These are phyloP conservation scores for Talaromyces wortmannii DNA, from an alignment of 495 filamentous ascomycete species.

Conservation along the genomic window DNA sequence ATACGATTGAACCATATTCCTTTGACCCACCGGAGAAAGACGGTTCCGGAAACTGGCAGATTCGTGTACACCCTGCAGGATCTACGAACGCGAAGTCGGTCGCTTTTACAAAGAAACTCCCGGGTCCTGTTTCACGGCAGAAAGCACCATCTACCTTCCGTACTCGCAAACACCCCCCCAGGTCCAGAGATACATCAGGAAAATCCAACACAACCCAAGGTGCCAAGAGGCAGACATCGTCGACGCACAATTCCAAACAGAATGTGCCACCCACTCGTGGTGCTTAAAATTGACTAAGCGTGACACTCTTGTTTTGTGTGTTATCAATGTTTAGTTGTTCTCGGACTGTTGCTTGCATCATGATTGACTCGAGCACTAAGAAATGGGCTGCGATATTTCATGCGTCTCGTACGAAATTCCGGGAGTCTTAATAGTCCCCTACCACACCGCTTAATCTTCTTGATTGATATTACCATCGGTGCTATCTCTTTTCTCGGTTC, in stretches of 20 bases:
- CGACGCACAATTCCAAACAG: neutral
- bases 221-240: slow-evolving; percentile 2
- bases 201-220: slow-evolving; percentile 4
- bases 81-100: slow-evolving; percentile 19
- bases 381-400: neutral
- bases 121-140: slow-evolving; percentile 14
- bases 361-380: neutral
- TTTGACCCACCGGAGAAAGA: slow-evolving; percentile 31
- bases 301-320: neutral
- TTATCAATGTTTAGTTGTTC: neutral
- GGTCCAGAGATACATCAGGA: slow-evolving; percentile 22
- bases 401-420: neutral
- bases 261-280: neutral
- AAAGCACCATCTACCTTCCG: slow-evolving; percentile 23
- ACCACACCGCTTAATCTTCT: neutral
- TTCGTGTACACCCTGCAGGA: slow-evolving; percentile 31
- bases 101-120: slow-evolving; percentile 23
- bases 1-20: slow-evolving; percentile 27
- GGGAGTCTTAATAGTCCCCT: neutral
- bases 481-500: neutral
- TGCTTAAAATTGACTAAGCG: neutral
- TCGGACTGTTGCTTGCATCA: no score
- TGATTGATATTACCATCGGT: neutral
- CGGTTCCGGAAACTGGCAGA: slow-evolving; percentile 20
- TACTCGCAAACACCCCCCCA: slow-evolving; percentile 25